Evolutionary conservation across 768 basidiomycete genomes (phyloP).

Genomic region (Crassisporium funariophilum): DNA sequence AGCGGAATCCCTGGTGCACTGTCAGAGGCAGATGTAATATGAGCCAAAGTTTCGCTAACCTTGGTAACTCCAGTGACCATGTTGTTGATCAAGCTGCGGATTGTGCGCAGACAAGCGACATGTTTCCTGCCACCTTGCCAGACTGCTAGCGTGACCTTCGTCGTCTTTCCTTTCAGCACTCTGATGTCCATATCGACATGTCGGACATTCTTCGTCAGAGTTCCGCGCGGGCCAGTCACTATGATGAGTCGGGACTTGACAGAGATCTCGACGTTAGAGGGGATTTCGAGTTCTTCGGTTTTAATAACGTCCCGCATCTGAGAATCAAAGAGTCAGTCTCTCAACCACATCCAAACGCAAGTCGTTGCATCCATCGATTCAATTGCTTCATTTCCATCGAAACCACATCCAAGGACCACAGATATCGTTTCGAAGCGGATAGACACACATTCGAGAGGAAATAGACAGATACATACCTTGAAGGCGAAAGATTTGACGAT

Average conservation of each 20-base stretch:
- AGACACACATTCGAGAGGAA: slow-evolving; percentile 14
- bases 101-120: slow-evolving; percentile 96
- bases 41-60: slow-evolving; percentile 40
- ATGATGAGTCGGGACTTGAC: slow-evolving; percentile 92
- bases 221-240: slow-evolving; percentile 92
- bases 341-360: slow-evolving; percentile 39
- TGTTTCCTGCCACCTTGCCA: slow-evolving; percentile 99
- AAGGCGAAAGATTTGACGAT: slow-evolving; percentile 38
- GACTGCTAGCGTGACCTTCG: slow-evolving; percentile 86
- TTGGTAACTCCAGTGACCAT: slow-evolving; percentile 98
- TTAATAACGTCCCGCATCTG: slow-evolving; percentile 93
- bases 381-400: slow-evolving; percentile 27
- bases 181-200: slow-evolving; percentile 95
- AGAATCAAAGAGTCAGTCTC: slow-evolving; percentile 30
- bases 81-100: slow-evolving; percentile 93
- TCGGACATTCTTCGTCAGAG: slow-evolving; percentile 87
- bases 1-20: slow-evolving; percentile 85
- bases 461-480: slow-evolving; percentile 40
- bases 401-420: slow-evolving; percentile 19
- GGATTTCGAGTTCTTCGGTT: slow-evolving; percentile 91
- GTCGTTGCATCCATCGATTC: slow-evolving; percentile 37
- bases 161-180: slow-evolving; percentile 75
- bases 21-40: neutral
- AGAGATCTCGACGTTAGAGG: slow-evolving; percentile 79
- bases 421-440: slow-evolving; percentile 12